Conservation (phyloP, 352 stramenopile species). For the Phytophthora melonis region DNA sequence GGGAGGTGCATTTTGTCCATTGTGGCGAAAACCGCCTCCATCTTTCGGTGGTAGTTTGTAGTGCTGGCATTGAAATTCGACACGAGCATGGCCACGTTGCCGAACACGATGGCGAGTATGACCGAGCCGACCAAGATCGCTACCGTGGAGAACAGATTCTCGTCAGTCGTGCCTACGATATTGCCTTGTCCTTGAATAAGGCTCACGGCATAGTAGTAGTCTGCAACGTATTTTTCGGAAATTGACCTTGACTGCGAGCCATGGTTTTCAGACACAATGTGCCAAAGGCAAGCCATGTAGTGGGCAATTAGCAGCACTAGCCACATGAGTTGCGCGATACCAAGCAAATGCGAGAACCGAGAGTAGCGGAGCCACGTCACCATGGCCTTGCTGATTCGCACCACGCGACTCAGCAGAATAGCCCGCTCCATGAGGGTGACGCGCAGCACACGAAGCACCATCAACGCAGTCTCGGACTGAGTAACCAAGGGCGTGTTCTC, state of each 20-base stretch:
- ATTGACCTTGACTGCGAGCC: background rate
- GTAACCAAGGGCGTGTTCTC: slow-evolving; percentile 15
- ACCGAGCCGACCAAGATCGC: background rate
- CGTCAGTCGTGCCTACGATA: background rate
- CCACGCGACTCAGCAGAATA: slow-evolving; percentile 27
- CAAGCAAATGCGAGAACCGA: slow-evolving; percentile 36
- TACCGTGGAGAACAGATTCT: background rate
- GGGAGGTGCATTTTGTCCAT: slow-evolving; percentile 1
- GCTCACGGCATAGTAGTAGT: slow-evolving; percentile 38
- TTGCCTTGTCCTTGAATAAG: slow-evolving; percentile 44
- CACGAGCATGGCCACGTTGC: background rate
- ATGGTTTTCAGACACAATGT: slow-evolving; percentile 14
- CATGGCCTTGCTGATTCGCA: slow-evolving; percentile 21
- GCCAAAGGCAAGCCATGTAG: slow-evolving; percentile 54
- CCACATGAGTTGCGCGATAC: slow-evolving; percentile 39
- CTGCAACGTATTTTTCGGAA: slow-evolving; percentile 40
- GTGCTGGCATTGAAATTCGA: background rate
- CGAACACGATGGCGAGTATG: background rate
- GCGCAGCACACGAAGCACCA: slow-evolving; percentile 25
- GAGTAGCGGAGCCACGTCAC: slow-evolving; percentile 39
- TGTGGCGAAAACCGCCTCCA: background rate
- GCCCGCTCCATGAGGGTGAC: slow-evolving; percentile 18
- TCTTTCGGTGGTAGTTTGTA: slow-evolving; percentile 1
- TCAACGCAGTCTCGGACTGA: slow-evolving; percentile 6
- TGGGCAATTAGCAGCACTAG: slow-evolving; percentile 49